These are phyloP conservation scores for Wallemia ichthyophaga DNA, from an alignment of 1,284 basidiomycete genomes.

Conservation along the genomic window DNA sequence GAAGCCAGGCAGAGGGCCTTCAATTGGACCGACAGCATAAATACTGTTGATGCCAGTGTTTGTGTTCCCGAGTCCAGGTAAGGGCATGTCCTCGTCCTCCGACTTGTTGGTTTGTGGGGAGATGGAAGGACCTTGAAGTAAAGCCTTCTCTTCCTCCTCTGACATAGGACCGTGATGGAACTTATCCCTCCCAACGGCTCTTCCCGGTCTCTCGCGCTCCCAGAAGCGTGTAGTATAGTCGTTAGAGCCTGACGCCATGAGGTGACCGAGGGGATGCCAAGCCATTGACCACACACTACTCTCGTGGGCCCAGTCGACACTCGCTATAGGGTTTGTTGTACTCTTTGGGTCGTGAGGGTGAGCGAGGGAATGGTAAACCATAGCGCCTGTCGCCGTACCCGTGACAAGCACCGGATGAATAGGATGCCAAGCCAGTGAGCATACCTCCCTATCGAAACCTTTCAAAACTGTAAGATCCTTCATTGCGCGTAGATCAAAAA, in stretches of 20 bases:
- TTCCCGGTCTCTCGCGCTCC: constrained; percentile 53
- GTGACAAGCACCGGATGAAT: constrained; percentile 54
- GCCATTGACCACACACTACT: constrained; percentile 85
- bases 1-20: neutral
- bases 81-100: neutral
- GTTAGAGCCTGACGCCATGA: constrained; percentile 71
- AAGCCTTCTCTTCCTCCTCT: neutral
- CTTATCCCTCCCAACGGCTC: constrained; percentile 5
- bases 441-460: constrained; percentile 91
- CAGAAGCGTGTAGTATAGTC: constrained; percentile 96
- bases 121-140: neutral
- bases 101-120: neutral
- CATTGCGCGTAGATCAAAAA: constrained; percentile 97
- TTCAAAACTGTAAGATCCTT: constrained; percentile 69
- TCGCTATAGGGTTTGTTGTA: constrained; percentile 31
- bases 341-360: constrained; percentile 11
- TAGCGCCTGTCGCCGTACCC: constrained; percentile 72
- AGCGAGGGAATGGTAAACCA: constrained; percentile 67
- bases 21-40: neutral
- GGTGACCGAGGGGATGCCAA: constrained; percentile 83
- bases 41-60: neutral
- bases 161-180: constrained; percentile 4
- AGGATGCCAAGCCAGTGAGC: constrained; percentile 87
- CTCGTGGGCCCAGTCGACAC: constrained; percentile 75
- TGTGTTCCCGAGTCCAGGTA: neutral